phyloP scores from a whole-genome alignment of 2,329 filamentous ascomycete species.

The Elsinoe perseae region DNA sequence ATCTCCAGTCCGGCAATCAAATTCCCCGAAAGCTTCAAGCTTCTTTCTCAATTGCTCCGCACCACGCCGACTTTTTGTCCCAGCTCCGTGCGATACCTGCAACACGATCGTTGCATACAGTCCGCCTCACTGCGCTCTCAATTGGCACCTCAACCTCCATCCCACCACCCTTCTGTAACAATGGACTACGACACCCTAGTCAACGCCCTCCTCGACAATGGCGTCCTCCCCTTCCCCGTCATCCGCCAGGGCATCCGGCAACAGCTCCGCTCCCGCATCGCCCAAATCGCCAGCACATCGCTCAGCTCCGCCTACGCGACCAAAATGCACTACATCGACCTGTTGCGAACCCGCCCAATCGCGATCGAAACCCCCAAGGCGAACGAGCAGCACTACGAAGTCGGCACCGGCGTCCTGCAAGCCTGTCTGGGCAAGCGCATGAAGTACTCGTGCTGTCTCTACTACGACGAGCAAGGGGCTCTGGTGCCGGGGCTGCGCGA shows the following conservation, averaged over 20 bases:
- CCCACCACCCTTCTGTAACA: not conserved
- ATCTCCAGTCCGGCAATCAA: not conserved
- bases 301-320: conserved; percentile 47
- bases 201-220: conserved; percentile 56
- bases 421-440: conserved; percentile 59
- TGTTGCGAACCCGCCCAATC: conserved; percentile 54
- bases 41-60: not conserved
- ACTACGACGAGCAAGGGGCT: conserved; percentile 55
- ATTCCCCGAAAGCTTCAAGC: not conserved
- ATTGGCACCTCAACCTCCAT: not conserved
- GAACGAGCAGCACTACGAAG: conserved; percentile 66
- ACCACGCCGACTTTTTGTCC: too few relatives aligned
- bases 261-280: conserved; percentile 56
- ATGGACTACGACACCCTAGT: conserved; percentile 29
- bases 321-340: conserved; percentile 57
- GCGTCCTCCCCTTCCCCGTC: conserved; percentile 53
- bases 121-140: too few relatives aligned
- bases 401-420: conserved; percentile 56
- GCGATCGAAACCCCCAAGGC: conserved; percentile 60
- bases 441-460: conserved; percentile 65
- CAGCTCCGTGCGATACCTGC: too few relatives aligned
- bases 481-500: conserved; percentile 14
- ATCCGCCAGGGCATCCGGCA: conserved; percentile 59
- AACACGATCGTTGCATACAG: too few relatives aligned
- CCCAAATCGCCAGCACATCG: conserved; percentile 47